These are phyloP conservation scores for Nitzschia sp. DNA, from an alignment of 108 stramenopile species.

Conservation along the genomic window DNA sequence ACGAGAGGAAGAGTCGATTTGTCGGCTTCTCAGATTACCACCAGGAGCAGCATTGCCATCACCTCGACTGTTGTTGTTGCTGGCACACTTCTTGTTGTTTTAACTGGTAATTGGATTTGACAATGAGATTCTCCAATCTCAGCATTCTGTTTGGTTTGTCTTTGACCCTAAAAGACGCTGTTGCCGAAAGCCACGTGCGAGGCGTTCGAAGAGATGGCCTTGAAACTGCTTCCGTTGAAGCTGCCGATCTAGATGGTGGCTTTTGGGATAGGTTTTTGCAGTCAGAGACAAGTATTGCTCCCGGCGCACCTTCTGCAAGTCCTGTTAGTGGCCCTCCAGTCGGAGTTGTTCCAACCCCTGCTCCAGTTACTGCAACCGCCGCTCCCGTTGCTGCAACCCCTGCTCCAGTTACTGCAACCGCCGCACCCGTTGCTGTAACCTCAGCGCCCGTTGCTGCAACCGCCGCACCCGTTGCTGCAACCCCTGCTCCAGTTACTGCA, in stretches of 20 bases:
- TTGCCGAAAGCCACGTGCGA: background rate
- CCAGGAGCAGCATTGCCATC: no score
- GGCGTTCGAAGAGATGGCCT: background rate
- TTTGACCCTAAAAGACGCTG: background rate
- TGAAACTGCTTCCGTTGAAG: background rate
- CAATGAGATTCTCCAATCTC: slow-evolving; percentile 5
- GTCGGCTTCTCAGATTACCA: no score
- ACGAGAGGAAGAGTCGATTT: no score
- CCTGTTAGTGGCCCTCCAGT: background rate
- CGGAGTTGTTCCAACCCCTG: background rate
- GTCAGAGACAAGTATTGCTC: background rate
- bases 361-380: background rate
- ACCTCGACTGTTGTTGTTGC: no score
- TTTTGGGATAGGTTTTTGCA: slow-evolving; percentile 15
- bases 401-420: slow-evolving; percentile 2
- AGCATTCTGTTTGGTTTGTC: background rate
- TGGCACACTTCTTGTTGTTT: no score
- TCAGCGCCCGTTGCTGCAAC: slow-evolving; percentile 3
- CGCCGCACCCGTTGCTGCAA: slow-evolving; percentile 22
- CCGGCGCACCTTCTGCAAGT: background rate
- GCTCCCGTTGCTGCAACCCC: slow-evolving; percentile 1
- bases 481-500: slow-evolving; percentile 22
- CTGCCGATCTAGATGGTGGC: background rate
- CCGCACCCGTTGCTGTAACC: background rate
- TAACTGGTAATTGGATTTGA: no score